These are phyloP conservation scores for Tetragonia tetragonoides DNA, from an alignment of 148 eudicot genomes.

Conservation along the genomic window DNA sequence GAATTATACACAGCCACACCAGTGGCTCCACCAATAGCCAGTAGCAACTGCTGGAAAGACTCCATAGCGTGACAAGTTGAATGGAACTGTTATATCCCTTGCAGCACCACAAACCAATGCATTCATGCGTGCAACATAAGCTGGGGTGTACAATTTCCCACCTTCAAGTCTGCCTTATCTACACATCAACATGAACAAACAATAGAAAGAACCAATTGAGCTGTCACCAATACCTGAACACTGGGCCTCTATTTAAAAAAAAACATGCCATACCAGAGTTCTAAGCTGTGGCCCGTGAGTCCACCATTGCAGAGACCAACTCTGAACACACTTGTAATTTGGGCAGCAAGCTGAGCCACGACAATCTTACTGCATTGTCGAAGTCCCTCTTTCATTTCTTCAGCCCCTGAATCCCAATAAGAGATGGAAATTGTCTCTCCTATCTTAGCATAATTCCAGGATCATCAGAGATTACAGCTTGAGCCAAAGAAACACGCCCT, in stretches of 20 bases:
- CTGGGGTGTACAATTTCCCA: slow-evolving; percentile 91
- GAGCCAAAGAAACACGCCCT: slow-evolving; percentile 86
- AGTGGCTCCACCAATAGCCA: slow-evolving; percentile 80
- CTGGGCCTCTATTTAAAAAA: not conserved
- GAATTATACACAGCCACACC: slow-evolving; percentile 88
- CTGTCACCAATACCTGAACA: not conserved
- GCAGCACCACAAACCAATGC: slow-evolving; percentile 99
- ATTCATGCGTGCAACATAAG: slow-evolving; percentile 83
- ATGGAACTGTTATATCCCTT: slow-evolving; percentile 83
- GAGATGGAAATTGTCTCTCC: slow-evolving; percentile 77
- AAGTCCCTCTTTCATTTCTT: slow-evolving; percentile 89
- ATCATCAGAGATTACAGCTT: slow-evolving; percentile 55
- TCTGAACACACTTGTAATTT: slow-evolving; percentile 85
- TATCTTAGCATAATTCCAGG: slow-evolving; percentile 64
- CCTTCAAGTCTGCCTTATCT: slow-evolving; percentile 99
- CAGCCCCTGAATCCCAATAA: slow-evolving; percentile 87
- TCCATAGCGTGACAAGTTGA: slow-evolving; percentile 81
- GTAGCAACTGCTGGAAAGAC: slow-evolving; percentile 78
- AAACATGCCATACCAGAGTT: slow-evolving; percentile 51
- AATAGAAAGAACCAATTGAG: not conserved
- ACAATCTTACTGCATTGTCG: slow-evolving; percentile 96
- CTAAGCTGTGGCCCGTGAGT: slow-evolving; percentile 88
- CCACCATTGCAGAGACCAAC: slow-evolving; percentile 62
- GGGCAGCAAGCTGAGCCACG: slow-evolving; percentile 86
- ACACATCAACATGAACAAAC: slow-evolving; percentile 17